A percentile compares a stretch with the other conserved stretches of the same genome.
phyloP scores from a whole-genome alignment of 2,329 filamentous ascomycete species.

The Elsinoe australis region DNA sequence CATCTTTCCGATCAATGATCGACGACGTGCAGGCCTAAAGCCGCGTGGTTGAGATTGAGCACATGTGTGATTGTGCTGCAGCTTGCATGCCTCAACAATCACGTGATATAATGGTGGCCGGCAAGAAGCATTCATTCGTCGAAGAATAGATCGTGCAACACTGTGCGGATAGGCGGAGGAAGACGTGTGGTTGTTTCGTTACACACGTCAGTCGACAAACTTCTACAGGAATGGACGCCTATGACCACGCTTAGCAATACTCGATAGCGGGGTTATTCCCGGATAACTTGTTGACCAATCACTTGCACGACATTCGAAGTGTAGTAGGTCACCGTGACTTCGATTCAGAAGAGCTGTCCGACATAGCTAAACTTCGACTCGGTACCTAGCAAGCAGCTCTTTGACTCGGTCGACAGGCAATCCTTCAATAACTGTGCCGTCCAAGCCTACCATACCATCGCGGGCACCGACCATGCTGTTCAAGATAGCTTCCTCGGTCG shows the following conservation, averaged over 20 bases:
- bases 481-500: slow-evolving; percentile 58
- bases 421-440: slow-evolving; percentile 44
- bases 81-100: slow-evolving; percentile 5
- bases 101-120: slow-evolving; percentile 3
- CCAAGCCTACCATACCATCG: slow-evolving; percentile 50
- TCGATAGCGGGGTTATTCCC: too few relatives aligned
- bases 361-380: background rate
- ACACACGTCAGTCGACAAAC: too few relatives aligned
- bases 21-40: background rate
- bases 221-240: too few relatives aligned
- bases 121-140: slow-evolving; percentile 1
- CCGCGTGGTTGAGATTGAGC: slow-evolving; percentile 14
- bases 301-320: too few relatives aligned
- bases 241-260: too few relatives aligned
- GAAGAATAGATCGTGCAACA: background rate
- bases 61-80: slow-evolving; percentile 9
- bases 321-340: too few relatives aligned
- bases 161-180: background rate
- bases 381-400: slow-evolving; percentile 40
- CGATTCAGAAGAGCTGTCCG: background rate
- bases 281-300: too few relatives aligned
- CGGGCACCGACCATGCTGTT: slow-evolving; percentile 54
- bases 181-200: too few relatives aligned
- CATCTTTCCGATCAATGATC: slow-evolving; percentile 6
- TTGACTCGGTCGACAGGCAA: slow-evolving; percentile 43